These are phyloP conservation scores for Aspergillus cristatus DNA, from an alignment of 495 filamentous ascomycete species.

Conservation along the genomic window DNA sequence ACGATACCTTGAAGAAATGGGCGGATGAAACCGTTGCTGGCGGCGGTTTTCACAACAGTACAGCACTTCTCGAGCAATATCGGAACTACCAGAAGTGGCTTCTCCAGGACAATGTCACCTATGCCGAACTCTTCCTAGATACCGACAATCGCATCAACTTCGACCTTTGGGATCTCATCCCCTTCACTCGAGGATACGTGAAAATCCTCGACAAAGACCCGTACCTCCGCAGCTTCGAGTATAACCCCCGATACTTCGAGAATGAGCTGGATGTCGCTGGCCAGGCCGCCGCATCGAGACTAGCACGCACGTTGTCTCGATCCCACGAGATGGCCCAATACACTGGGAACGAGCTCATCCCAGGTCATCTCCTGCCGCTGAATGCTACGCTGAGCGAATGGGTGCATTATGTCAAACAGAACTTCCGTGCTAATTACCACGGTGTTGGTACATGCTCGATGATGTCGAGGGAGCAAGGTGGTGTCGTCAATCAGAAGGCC, in stretches of 20 bases:
- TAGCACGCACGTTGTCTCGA: slow-evolving; percentile 24
- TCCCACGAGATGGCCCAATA: slow-evolving; percentile 1
- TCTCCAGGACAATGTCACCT: background rate
- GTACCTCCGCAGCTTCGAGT: slow-evolving; percentile 29
- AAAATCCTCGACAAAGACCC: slow-evolving; percentile 28
- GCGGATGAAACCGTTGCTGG: background rate
- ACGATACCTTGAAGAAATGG: background rate
- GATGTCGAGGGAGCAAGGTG: slow-evolving; percentile 4
- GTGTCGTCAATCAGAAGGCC: slow-evolving; percentile 34
- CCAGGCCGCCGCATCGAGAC: slow-evolving; percentile 33
- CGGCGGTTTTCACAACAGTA: background rate
- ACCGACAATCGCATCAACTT: slow-evolving; percentile 20
- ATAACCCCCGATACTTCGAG: slow-evolving; percentile 34
- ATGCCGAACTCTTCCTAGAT: background rate
- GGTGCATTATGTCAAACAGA: background rate
- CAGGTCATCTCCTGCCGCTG: slow-evolving; percentile 16
- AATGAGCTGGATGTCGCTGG: slow-evolving; percentile 32
- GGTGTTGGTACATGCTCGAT: slow-evolving; percentile 29
- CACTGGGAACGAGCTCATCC: slow-evolving; percentile 25
- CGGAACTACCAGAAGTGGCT: background rate
- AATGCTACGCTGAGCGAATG: slow-evolving; percentile 37
- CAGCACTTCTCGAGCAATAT: background rate
- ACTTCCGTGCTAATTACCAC: slow-evolving; percentile 21
- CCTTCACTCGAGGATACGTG: slow-evolving; percentile 39
- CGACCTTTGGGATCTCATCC: slow-evolving; percentile 21